Conservation (phyloP, 2,329 filamentous ascomycete genomes). For the Monilinia laxa region DNA sequence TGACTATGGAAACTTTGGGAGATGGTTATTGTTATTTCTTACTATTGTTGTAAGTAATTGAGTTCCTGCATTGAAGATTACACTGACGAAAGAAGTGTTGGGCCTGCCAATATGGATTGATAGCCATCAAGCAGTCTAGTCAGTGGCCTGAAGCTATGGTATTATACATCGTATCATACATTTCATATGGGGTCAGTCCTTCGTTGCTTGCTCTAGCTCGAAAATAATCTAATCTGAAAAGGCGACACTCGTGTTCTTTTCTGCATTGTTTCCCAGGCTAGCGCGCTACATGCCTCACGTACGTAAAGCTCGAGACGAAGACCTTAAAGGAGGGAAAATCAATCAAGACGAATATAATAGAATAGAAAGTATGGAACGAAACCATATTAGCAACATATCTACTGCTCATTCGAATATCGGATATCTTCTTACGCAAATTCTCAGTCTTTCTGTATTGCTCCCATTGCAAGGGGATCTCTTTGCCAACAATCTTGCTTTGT, state of each 20-base stretch:
- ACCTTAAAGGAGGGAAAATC: conserved; percentile 44
- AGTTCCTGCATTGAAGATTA: not conserved
- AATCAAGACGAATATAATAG: conserved; percentile 43
- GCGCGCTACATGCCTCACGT: conserved; percentile 46
- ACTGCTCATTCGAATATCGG: conserved; percentile 47
- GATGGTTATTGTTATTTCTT: conserved; percentile 44
- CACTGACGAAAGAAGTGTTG: conserved; percentile 38
- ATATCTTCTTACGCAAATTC: conserved; percentile 43
- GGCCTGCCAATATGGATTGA: conserved; percentile 45
- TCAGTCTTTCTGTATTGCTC: conserved; percentile 45
- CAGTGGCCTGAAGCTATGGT: conserved; percentile 46
- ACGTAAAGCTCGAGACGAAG: conserved; percentile 44
- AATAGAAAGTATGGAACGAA: conserved; percentile 45
- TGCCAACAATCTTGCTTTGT: conserved; percentile 44
- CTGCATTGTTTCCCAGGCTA: conserved; percentile 44
- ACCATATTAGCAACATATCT: conserved; percentile 46
- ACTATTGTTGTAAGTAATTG: conserved; percentile 38
- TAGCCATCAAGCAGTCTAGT: conserved; percentile 41
- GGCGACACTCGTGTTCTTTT: conserved; percentile 47
- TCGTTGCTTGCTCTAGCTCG: not conserved
- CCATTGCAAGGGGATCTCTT: conserved; percentile 42
- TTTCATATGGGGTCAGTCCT: conserved; percentile 39
- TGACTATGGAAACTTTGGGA: conserved; percentile 46
- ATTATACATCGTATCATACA: conserved; percentile 44
- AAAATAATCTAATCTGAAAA: not conserved